A percentile compares a stretch with the other conserved stretches of the same genome.
Conservation (phyloP, 2,329 filamentous ascomycete species). For the Cladorrhinum sp. region DNA sequence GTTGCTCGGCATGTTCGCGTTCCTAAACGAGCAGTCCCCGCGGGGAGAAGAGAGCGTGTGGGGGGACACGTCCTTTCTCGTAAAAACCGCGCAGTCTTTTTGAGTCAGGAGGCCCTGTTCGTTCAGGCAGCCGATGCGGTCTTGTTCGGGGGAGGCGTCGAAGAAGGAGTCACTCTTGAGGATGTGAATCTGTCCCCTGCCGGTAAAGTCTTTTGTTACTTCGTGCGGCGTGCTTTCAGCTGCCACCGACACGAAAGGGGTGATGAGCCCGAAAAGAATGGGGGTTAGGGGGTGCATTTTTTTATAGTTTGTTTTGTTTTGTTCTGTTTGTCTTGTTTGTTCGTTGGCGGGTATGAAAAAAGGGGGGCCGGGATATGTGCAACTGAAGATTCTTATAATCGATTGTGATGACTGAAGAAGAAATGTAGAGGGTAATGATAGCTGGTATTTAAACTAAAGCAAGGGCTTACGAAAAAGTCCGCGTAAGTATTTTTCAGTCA, state of each 20-base stretch:
- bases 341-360: too few species aligned
- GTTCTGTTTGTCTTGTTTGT: too few species aligned
- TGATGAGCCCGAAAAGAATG: not conserved
- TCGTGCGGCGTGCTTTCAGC: not conserved
- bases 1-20: conserved; percentile 19
- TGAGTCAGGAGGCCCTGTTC: conserved; percentile 9
- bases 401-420: too few species aligned
- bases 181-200: conserved; percentile 19
- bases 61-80: not conserved
- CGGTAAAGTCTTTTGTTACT: conserved; percentile 7
- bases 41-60: conserved; percentile 9
- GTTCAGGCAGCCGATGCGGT: conserved; percentile 26
- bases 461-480: too few species aligned
- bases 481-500: too few species aligned
- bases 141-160: not conserved
- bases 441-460: too few species aligned
- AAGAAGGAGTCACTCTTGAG: conserved; percentile 15
- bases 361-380: too few species aligned
- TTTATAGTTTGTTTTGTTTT: not conserved
- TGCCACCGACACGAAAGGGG: not conserved
- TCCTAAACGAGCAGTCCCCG: conserved; percentile 22
- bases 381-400: too few species aligned
- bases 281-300: not conserved
- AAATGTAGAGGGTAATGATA: too few species aligned
- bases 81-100: conserved; percentile 22